Base-by-base conservation (phyloP, 1,284 basidiomycete species). In the Leccinum colubrinum region DNA sequence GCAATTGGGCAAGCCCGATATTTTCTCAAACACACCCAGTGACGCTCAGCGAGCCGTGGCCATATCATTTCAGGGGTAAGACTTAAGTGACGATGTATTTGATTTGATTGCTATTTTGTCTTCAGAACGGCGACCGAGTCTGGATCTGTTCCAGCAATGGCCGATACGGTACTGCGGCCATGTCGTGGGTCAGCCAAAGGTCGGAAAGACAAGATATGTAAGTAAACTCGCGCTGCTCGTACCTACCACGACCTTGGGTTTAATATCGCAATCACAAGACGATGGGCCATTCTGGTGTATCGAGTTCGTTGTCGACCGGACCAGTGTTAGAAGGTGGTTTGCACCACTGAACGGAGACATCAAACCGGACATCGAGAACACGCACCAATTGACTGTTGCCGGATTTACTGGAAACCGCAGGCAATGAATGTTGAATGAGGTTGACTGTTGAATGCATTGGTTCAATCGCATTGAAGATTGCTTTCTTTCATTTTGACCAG, bases 261-360 rank as follows among this genome's bases (percentile, higher is more conserved):
- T 27, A 27, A 27, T 27, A 27, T 27, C 25, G 25, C 25, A 27
- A 27, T 27, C 25, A 27, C 25, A 27, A 27, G 25, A 27, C 25
- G 25, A 27, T 27, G 25, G 25, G n/a, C 67, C 84, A 22, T 84
- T 79, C 64, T 87, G 83, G 70, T 79, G 79, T 33, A 84, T 83
- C 55, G 72, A 80, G 56, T 81, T 78, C 60, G 70, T 71, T 48
- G 67, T 74, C 33, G 78, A 78, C 9, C 30, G 17, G 35, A 64
- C 12, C 30, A 58, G n/a, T 59, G 69, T 86, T 39, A 80, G 84
- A 48, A 84, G 83, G 67, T 81, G 81, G 66, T 82, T 84, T 65
- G 80, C 85, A 3, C 86, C 86, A 8, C 70, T 86, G 61, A 83
- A 86, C 59, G 86, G 85, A 37, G 84, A 86, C 62, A 80, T 88